Conservation (phyloP, 345 rosid genomes). For the Nasturtium officinale region DNA sequence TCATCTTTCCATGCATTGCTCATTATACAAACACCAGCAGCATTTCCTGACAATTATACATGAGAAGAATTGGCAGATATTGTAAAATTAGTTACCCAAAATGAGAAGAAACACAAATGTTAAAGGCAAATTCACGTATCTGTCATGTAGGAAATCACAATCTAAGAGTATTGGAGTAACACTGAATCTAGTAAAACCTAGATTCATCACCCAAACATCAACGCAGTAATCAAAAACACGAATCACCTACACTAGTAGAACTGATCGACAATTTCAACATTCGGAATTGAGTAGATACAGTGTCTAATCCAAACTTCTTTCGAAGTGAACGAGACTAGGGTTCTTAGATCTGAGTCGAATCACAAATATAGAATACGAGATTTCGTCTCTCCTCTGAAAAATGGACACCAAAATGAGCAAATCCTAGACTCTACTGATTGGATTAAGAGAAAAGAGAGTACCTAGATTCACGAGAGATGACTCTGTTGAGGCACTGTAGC, state of each 20-base stretch:
- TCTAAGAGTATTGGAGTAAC: not conserved
- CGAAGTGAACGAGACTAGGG: not conserved
- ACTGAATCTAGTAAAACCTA: no score
- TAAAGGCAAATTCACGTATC: not conserved
- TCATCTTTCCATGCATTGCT: constrained; percentile 69
- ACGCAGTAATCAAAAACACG: not conserved
- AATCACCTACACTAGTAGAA: not conserved
- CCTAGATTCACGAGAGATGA: constrained; percentile 24
- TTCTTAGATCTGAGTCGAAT: constrained; percentile 13
- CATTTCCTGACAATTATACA: constrained; percentile 26
- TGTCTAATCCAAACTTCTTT: not conserved
- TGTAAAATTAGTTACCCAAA: no score
- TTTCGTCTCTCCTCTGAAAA: not conserved
- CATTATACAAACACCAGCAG: constrained; percentile 85
- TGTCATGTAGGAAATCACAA: not conserved
- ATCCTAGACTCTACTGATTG: constrained; percentile 20
- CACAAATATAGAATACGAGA: not conserved
- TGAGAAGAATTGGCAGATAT: not conserved
- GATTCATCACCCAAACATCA: constrained; percentile 6
- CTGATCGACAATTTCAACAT: not conserved
- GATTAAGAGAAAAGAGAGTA: no score
- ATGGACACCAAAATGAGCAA: constrained; percentile 16
- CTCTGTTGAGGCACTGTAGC: constrained; percentile 30
- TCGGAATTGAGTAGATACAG: not conserved
- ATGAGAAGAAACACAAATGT: not conserved